phyloP scores from a whole-genome alignment of 2,329 filamentous ascomycete genomes.

The Curvularia verruculosa region DNA sequence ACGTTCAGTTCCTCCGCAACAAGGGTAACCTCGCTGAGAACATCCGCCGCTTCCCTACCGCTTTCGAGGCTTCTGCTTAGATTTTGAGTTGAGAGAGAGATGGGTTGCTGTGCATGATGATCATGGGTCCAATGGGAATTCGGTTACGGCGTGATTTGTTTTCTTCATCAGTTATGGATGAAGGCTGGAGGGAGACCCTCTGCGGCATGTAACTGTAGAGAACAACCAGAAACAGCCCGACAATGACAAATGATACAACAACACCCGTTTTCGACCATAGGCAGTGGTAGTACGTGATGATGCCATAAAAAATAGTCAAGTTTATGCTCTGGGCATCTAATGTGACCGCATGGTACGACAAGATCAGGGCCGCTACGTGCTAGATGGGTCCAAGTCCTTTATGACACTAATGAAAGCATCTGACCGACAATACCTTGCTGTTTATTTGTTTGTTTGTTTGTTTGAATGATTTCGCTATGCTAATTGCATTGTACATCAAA shows the following conservation, averaged over 20 bases:
- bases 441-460: neutral
- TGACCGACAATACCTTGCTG: neutral
- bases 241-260: slow-evolving; percentile 45
- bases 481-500: slow-evolving; percentile 9
- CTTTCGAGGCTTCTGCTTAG: slow-evolving; percentile 65
- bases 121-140: slow-evolving; percentile 46
- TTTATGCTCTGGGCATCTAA: neutral
- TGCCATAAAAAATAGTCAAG: neutral
- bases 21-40: slow-evolving; percentile 85
- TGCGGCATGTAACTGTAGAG: slow-evolving; percentile 37
- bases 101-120: slow-evolving; percentile 34
- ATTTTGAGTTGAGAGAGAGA: slow-evolving; percentile 23
- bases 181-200: slow-evolving; percentile 36
- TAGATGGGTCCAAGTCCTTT: neutral
- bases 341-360: neutral
- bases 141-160: slow-evolving; percentile 48
- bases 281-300: neutral
- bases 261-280: neutral
- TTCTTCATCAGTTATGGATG: slow-evolving; percentile 43
- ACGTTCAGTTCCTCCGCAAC: slow-evolving; percentile 98
- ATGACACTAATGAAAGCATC: neutral
- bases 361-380: neutral
- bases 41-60: slow-evolving; percentile 92
- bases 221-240: slow-evolving; percentile 37
- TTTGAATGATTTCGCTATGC: slow-evolving; percentile 6